These are phyloP conservation scores for Candida anglica DNA, from an alignment of 805 yeast genomes.

Conservation along the genomic window DNA sequence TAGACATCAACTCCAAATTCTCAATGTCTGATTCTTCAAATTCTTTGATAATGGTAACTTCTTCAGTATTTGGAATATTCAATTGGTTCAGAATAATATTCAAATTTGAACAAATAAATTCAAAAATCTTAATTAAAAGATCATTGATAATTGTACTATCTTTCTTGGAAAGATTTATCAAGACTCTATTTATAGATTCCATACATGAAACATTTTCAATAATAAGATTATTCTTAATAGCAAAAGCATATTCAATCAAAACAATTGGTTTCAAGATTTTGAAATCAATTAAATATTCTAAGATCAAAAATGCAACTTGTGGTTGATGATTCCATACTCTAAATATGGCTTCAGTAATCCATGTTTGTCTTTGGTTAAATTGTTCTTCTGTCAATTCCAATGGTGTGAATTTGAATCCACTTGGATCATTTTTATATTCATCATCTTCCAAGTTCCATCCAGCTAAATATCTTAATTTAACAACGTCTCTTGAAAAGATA, in stretches of 20 bases:
- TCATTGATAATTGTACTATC: neutral
- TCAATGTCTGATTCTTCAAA: conserved; percentile 21
- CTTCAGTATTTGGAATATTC: conserved; percentile 11
- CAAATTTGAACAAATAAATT: conserved; percentile 25
- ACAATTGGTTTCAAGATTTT: conserved; percentile 25
- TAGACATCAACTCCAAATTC: conserved; percentile 17
- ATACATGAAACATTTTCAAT: conserved; percentile 40
- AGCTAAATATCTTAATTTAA: conserved; percentile 33
- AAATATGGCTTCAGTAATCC: conserved; percentile 36
- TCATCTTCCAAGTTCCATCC: conserved; percentile 28
- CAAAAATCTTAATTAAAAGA: conserved; percentile 11
- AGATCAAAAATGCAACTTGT: conserved; percentile 38
- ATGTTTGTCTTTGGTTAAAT: conserved; percentile 24
- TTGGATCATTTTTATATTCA: conserved; percentile 18
- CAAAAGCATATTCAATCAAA: conserved; percentile 24
- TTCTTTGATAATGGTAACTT: conserved; percentile 21
- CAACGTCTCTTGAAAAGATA: conserved; percentile 35
- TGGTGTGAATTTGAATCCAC: conserved; percentile 29
- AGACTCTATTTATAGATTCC: conserved; percentile 37
- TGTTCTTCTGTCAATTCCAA: conserved; percentile 19
- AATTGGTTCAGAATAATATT: conserved; percentile 18
- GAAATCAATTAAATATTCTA: conserved; percentile 40
- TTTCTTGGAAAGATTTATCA: conserved; percentile 17
- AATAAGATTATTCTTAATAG: conserved; percentile 25
- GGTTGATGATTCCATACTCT: conserved; percentile 44